phyloP scores from a whole-genome alignment of 2,329 filamentous ascomycete genomes.

The Sclerotinia sclerotiorum region DNA sequence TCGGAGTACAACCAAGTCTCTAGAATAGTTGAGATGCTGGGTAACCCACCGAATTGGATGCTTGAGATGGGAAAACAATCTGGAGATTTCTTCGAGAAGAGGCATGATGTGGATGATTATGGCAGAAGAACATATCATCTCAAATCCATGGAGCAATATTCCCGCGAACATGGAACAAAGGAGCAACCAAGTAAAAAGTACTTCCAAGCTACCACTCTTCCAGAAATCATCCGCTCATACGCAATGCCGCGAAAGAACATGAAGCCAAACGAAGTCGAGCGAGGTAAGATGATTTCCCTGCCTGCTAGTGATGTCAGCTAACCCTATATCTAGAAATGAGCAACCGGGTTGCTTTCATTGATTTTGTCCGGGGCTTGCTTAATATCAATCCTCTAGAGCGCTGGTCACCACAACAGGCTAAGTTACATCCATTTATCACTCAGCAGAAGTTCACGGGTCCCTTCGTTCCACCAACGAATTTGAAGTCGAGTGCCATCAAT shows the following conservation, averaged over 20 bases:
- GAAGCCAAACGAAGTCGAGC: conserved; percentile 94
- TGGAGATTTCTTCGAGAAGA: conserved; percentile 94
- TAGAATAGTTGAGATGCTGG: conserved; percentile 96
- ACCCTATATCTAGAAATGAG: conserved; percentile 75
- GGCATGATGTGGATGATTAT: conserved; percentile 78
- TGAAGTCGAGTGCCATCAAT: conserved; percentile 82
- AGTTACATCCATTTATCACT: conserved; percentile 96
- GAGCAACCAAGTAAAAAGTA: conserved; percentile 99
- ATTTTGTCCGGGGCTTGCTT: conserved; percentile 90
- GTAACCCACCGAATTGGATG: conserved; percentile 97
- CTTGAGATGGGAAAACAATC: conserved; percentile 98
- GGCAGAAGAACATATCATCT: conserved; percentile 86
- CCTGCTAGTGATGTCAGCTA: conserved; percentile 25
- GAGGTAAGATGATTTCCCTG: conserved; percentile 62
- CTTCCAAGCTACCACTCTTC: conserved; percentile 89
- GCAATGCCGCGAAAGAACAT: conserved; percentile 99
- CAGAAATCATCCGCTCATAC: conserved; percentile 96
- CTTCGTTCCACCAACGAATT: conserved; percentile 95
- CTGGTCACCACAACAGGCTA: conserved; percentile 97
- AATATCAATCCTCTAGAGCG: conserved; percentile 94
- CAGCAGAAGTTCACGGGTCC: conserved; percentile 96
- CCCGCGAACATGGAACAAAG: conserved; percentile 90
- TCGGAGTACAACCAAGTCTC: conserved; percentile 99
- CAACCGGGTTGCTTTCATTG: conserved; percentile 94
- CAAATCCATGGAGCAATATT: conserved; percentile 98